Percentiles rank a stretch among this genome's conserved stretches.
These are phyloP conservation scores for Alternaria sp. DNA, from an alignment of 2,329 filamentous ascomycete species.

Conservation along the genomic window DNA sequence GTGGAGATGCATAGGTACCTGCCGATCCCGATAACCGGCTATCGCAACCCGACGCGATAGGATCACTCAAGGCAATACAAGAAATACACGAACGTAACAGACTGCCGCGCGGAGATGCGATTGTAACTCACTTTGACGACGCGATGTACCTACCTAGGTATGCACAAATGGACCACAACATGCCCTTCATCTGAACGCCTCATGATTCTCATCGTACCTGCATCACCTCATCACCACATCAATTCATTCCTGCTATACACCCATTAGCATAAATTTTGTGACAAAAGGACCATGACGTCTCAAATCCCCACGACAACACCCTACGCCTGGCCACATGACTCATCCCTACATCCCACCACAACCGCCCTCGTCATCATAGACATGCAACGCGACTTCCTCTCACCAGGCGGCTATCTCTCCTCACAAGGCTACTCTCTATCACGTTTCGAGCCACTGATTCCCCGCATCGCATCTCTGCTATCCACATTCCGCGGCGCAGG, in stretches of 20 bases:
- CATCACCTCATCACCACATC: neutral
- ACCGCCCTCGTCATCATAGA: conserved; percentile 63
- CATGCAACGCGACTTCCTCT: conserved; percentile 63
- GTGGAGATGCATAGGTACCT: neutral
- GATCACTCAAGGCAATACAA: neutral
- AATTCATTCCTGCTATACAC: neutral
- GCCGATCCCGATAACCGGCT: neutral
- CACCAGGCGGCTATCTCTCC: conserved; percentile 58
- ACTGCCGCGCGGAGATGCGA: neutral
- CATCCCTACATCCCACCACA: conserved; percentile 47
- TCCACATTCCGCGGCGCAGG: conserved; percentile 49
- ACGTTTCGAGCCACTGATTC: conserved; percentile 54
- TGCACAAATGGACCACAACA: neutral
- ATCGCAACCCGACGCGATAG: neutral
- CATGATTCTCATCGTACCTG: neutral
- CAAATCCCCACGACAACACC: conserved; percentile 38
- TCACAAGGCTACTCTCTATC: conserved; percentile 55
- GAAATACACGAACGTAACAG: neutral
- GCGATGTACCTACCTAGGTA: no score
- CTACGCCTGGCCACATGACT: conserved; percentile 52
- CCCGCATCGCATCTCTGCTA: conserved; percentile 51
- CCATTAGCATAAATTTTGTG: neutral
- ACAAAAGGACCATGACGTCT: conserved; percentile 4
- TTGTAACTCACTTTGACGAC: neutral
- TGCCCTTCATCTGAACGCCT: neutral